Evolutionary conservation across 75 land plant species (phyloP).

Genomic region (Pinus tabuliformis): DNA sequence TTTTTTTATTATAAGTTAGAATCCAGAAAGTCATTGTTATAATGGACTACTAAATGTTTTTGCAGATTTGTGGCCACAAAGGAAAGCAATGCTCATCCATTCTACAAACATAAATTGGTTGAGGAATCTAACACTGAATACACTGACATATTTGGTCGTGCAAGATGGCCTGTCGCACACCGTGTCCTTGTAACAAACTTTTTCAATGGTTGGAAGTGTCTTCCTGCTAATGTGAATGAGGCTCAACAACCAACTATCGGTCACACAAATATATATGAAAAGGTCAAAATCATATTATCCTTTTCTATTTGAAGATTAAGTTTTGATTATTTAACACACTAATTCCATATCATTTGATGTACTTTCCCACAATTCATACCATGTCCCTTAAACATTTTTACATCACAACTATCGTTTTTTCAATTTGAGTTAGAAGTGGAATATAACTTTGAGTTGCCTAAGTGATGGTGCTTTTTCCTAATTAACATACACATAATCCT

Average conservation of each 20-base stretch:
- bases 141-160: conserved; percentile 77
- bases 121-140: conserved; percentile 56
- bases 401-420: too few species aligned
- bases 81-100: conserved; percentile 82
- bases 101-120: conserved; percentile 69
- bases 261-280: conserved; percentile 55
- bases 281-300: conserved; percentile 25
- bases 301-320: too few species aligned
- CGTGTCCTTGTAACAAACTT: conserved; percentile 69
- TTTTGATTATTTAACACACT: too few species aligned
- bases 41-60: neutral
- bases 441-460: too few species aligned
- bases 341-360: too few species aligned
- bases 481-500: too few species aligned
- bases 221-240: conserved; percentile 61
- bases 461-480: too few species aligned
- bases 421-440: too few species aligned
- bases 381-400: too few species aligned
- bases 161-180: conserved; percentile 85
- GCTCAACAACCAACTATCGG: conserved; percentile 72
- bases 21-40: neutral
- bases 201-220: conserved; percentile 49
- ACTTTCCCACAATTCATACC: too few species aligned
- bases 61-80: conserved; percentile 80
- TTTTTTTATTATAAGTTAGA: neutral